phyloP scores from a whole-genome alignment of 192 early-diverging fungal genomes.

The Backusella tarrabulga region DNA sequence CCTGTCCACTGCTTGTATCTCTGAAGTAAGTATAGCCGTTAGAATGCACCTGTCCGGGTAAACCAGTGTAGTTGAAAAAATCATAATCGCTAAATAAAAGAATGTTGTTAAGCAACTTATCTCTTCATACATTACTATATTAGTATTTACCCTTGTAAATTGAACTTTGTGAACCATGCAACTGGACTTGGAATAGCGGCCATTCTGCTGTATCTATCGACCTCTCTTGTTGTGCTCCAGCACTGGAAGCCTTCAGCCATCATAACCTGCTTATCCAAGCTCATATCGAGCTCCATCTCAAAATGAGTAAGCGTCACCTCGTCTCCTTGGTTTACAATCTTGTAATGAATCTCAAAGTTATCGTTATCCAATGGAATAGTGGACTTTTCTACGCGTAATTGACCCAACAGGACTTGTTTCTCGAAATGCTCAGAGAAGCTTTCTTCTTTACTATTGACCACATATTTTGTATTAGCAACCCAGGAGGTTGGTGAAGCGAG shows the following conservation, averaged over 20 bases:
- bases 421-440: neutral
- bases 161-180: constrained; percentile 30
- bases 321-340: neutral
- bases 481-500: neutral
- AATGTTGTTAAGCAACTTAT: neutral
- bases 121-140: neutral
- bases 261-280: constrained; percentile 28
- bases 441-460: neutral
- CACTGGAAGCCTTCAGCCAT: constrained; percentile 53
- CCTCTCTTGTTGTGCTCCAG: constrained; percentile 42
- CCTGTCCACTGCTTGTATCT: constrained; percentile 14
- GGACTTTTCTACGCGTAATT: neutral
- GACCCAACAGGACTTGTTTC: neutral
- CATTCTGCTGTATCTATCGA: constrained; percentile 26
- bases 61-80: constrained; percentile 42
- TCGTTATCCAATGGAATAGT: neutral
- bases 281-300: constrained; percentile 9
- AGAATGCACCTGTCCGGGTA: constrained; percentile 43
- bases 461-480: neutral
- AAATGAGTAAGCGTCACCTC: constrained; percentile 13
- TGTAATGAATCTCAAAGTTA: constrained; percentile 16
- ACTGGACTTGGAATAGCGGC: constrained; percentile 35
- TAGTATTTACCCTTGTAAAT: constrained; percentile 36
- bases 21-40: constrained; percentile 39
- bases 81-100: constrained; percentile 29